Percentiles rank a stretch among this genome's conserved stretches.
Conservation (phyloP, 192 early-diverging fungal genomes). For the Entomortierella chlamydospora region DNA sequence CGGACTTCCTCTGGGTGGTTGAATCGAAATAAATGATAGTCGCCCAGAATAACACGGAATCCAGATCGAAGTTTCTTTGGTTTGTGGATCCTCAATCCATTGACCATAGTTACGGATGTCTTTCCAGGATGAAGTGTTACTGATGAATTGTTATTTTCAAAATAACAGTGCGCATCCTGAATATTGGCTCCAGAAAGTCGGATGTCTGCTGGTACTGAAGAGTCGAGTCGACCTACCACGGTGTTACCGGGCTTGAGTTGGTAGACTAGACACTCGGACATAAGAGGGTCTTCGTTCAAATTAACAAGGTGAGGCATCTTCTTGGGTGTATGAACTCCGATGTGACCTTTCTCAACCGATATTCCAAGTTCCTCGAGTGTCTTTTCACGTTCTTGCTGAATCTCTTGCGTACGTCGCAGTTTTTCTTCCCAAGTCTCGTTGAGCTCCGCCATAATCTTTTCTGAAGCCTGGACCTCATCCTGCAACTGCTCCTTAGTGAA, state of each 20-base stretch:
- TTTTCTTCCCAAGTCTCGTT: slow-evolving; percentile 90
- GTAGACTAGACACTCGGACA: slow-evolving; percentile 93
- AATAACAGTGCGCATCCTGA: slow-evolving; percentile 75
- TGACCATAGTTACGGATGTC: slow-evolving; percentile 78
- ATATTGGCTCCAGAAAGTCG: slow-evolving; percentile 71
- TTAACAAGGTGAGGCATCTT: slow-evolving; percentile 89
- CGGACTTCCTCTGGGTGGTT: slow-evolving; percentile 86
- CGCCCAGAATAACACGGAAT: slow-evolving; percentile 83
- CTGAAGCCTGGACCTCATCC: slow-evolving; percentile 84
- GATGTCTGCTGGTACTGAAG: slow-evolving; percentile 61
- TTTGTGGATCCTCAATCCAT: slow-evolving; percentile 74
- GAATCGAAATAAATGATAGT: slow-evolving; percentile 86
- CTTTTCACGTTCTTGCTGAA: slow-evolving; percentile 79
- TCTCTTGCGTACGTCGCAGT: slow-evolving; percentile 73
- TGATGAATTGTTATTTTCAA: slow-evolving; percentile 70
- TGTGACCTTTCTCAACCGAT: slow-evolving; percentile 71
- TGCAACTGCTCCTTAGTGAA: slow-evolving; percentile 67
- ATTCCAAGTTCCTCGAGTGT: slow-evolving; percentile 86
- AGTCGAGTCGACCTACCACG: slow-evolving; percentile 68
- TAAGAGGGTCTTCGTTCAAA: slow-evolving; percentile 88
- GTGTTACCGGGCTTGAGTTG: slow-evolving; percentile 82
- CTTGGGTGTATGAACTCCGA: slow-evolving; percentile 83
- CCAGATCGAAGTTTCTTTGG: slow-evolving; percentile 73
- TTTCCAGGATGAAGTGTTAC: slow-evolving; percentile 72
- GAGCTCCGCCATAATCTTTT: slow-evolving; percentile 88